phyloP scores from a whole-genome alignment of 192 early-diverging fungal genomes.

The Backusella mclennaniae region DNA sequence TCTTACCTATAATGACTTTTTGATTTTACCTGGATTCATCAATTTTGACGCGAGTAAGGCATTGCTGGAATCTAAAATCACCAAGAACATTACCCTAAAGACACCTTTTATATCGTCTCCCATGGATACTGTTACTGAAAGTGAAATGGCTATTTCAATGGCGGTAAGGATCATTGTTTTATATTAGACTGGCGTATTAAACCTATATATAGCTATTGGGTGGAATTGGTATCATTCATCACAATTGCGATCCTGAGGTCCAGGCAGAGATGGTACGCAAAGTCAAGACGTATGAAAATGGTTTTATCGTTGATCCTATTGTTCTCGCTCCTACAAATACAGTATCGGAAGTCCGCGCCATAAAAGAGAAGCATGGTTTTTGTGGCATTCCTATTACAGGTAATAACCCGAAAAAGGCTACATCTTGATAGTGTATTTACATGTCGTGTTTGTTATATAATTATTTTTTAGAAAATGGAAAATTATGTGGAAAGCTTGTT shows the following conservation, averaged over 20 bases:
- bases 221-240: constrained; percentile 96
- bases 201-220: constrained; percentile 61
- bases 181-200: neutral
- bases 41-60: constrained; percentile 85
- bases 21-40: constrained; percentile 95
- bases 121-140: constrained; percentile 99
- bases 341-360: constrained; percentile 80
- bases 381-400: constrained; percentile 96
- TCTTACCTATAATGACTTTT: constrained; percentile 98
- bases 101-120: constrained; percentile 94
- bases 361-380: constrained; percentile 89
- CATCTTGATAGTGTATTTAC: neutral
- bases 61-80: constrained; percentile 81
- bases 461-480: constrained; percentile 64
- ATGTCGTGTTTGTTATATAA: neutral
- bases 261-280: constrained; percentile 98
- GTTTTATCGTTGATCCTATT: constrained; percentile 95
- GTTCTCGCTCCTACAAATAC: constrained; percentile 81
- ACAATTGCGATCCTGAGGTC: constrained; percentile 94
- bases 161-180: constrained; percentile 60
- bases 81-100: constrained; percentile 87
- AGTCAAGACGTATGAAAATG: constrained; percentile 98
- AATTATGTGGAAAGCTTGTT: constrained; percentile 83
- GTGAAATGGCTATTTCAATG: constrained; percentile 98
- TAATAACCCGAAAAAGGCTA: constrained; percentile 22